Base-by-base conservation (phyloP, 495 filamentous ascomycete genomes). In the Sordaria brevicollis region DNA sequence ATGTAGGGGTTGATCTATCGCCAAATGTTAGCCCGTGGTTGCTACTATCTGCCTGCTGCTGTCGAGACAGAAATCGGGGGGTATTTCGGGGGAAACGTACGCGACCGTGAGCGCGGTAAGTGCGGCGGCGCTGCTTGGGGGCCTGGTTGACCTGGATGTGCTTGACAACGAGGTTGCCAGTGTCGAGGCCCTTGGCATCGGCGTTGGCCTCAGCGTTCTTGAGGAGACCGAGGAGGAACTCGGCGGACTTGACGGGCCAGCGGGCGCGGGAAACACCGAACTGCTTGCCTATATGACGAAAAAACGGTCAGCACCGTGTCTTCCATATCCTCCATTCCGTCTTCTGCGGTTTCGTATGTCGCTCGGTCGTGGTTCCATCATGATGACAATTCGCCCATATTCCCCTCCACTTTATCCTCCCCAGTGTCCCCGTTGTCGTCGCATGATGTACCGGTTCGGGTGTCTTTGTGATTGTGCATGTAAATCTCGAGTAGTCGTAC, bases 131-230 rank as follows among this genome's bases (percentile, higher is more conserved):
- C 85, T 97, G 93, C 89, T 97, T 97, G 77, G 95, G 95, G 71
- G 95, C 95, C 87, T 99, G 95, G 89, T 98, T 98, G 86, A 98
- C 96, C 85, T 98, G 95, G 85, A 99, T 98, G 88, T 96, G 95
- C 91, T 96, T 96, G 82, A 99, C 91, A 78, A 97, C 85, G 73
- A 99, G 88, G 86, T 93, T 96, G 85, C 89, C 88, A 76, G 93
- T 97, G 84, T 99, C 95, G 76, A 99, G 93, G 81, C 96, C 95
- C 89, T 98, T 98, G 83, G 92, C 91, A 77, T 98, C 96, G 80
- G 95, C 95, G 84, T 99, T 99, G 84, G 95, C 91, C 88, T 97
- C 95, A 70, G 95, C 95, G 84, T 99, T 99, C 89, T 94, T 96
- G 76, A 99, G 92, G 72, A 99, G 91, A 79, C 91, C 91, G 81